These are phyloP conservation scores for Cymbidium sinense DNA, from an alignment of 106 monocot species.

Conservation along the genomic window DNA sequence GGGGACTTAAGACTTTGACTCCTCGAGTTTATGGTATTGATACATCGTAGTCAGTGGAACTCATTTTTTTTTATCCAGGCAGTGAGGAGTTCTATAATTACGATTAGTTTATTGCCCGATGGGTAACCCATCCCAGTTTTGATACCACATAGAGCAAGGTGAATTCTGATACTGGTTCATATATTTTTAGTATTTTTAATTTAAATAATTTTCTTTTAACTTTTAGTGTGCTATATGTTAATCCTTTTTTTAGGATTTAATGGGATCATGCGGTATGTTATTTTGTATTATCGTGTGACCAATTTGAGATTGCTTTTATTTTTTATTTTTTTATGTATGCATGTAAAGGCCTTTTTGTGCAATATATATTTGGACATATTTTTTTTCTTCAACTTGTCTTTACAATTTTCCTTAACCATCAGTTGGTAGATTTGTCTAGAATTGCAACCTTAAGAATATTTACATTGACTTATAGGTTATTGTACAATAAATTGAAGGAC, in stretches of 20 bases:
- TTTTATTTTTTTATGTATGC: too few species aligned
- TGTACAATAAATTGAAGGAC: too few species aligned
- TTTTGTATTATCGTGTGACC: too few species aligned
- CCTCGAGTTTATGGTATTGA: constrained; percentile 74
- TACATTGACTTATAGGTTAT: too few species aligned
- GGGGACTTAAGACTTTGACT: constrained; percentile 54
- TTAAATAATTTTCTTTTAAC: not conserved
- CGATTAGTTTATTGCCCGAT: constrained; percentile 73
- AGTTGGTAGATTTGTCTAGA: too few species aligned
- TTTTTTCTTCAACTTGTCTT: too few species aligned
- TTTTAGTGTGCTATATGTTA: not conserved
- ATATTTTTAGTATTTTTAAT: not conserved
- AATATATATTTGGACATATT: too few species aligned
- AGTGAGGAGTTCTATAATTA: constrained; percentile 89
- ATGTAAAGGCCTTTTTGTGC: too few species aligned
- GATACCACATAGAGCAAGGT: constrained; percentile 95
- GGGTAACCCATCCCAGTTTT: constrained; percentile 57
- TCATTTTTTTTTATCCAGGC: constrained; percentile 86
- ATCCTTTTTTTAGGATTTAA: not conserved
- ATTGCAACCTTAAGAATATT: too few species aligned
- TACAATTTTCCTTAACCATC: too few species aligned
- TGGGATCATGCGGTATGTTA: too few species aligned
- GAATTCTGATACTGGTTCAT: constrained; percentile 2
- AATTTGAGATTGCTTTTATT: too few species aligned
- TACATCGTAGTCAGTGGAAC: constrained; percentile 83